A percentile compares a stretch with the other conserved stretches of the same genome.
Conservation (phyloP, 192 early-diverging fungal species). For the Rhizophagus prolifer region DNA sequence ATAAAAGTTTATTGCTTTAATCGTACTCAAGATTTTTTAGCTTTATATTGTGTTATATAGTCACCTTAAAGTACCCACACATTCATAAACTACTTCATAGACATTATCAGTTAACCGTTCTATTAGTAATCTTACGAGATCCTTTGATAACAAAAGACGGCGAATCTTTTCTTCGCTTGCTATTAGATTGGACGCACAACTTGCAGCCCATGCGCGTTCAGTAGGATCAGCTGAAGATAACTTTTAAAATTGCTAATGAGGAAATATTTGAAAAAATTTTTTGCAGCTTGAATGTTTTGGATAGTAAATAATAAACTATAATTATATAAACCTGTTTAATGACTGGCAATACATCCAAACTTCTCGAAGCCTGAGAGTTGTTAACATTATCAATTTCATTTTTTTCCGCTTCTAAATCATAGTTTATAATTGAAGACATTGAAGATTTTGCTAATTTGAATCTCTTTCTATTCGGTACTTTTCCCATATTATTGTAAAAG, state of each 20-base stretch:
- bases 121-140: constrained; percentile 65
- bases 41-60: background rate
- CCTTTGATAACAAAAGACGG: constrained; percentile 72
- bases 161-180: constrained; percentile 62
- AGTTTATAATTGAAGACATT: background rate
- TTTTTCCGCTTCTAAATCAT: background rate
- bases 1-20: background rate
- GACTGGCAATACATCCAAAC: background rate
- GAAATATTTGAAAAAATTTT: background rate
- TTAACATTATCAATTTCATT: background rate
- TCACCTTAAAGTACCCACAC: constrained; percentile 68
- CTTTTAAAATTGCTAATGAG: constrained; percentile 36
- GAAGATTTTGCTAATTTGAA: background rate
- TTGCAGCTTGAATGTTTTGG: background rate
- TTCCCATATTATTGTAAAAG: background rate
- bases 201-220: constrained; percentile 87
- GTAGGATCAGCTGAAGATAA: constrained; percentile 62
- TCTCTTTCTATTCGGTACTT: background rate
- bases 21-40: no score
- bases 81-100: constrained; percentile 72
- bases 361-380: background rate
- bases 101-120: constrained; percentile 71
- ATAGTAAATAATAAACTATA: background rate
- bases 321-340: background rate
- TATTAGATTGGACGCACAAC: constrained; percentile 81